These are phyloP conservation scores for Tricholoma terreum DNA, from an alignment of 768 basidiomycete genomes.

Conservation along the genomic window DNA sequence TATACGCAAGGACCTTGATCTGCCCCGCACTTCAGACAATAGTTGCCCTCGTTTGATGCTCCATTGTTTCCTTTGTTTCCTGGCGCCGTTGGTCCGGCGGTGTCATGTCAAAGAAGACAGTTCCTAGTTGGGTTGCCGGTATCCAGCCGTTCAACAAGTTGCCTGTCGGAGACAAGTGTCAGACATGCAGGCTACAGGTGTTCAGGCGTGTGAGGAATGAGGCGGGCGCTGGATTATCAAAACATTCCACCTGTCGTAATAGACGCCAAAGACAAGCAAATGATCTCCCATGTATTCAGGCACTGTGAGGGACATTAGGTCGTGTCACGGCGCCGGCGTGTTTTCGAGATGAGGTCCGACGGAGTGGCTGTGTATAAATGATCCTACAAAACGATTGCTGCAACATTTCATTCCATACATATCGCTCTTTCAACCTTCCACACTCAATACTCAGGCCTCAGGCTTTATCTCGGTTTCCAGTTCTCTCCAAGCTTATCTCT, in stretches of 20 bases:
- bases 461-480: constrained; percentile 10
- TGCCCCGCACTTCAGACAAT: constrained; percentile 8
- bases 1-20: constrained; percentile 8
- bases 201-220: neutral
- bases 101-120: constrained; percentile 21
- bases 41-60: constrained; percentile 10
- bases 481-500: constrained; percentile 15
- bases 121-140: constrained; percentile 13
- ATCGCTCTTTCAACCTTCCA: constrained; percentile 14
- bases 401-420: constrained; percentile 10
- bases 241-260: neutral
- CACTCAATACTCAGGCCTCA: too few relatives aligned
- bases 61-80: neutral
- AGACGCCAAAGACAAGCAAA: neutral
- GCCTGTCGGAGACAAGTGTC: neutral
- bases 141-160: constrained; percentile 7
- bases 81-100: constrained; percentile 5
- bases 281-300: neutral
- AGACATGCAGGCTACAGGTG: neutral
- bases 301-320: constrained; percentile 5
- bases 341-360: constrained; percentile 2
- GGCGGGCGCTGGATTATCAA: neutral
- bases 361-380: constrained; percentile 18
- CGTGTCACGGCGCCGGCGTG: neutral
- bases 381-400: constrained; percentile 12